Evolutionary conservation across 2,329 filamentous ascomycete species (phyloP).

Genomic region (Aureobasidium melanogenum): DNA sequence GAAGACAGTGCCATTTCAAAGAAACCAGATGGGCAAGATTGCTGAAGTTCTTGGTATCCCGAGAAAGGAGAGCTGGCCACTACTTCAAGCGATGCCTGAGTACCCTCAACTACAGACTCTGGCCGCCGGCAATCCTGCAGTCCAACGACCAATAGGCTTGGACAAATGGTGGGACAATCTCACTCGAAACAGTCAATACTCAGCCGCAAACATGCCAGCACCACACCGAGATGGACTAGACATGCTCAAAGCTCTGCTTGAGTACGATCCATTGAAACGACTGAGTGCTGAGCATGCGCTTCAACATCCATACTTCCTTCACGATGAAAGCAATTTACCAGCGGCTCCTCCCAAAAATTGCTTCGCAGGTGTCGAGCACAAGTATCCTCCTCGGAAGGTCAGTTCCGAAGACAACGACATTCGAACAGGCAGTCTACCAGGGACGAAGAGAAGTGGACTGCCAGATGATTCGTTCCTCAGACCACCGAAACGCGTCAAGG

Average conservation of each 20-base stretch:
- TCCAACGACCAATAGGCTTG: constrained; percentile 49
- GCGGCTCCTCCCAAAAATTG: constrained; percentile 59
- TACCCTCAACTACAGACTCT: constrained; percentile 41
- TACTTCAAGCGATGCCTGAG: constrained; percentile 78
- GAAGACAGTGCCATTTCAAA: constrained; percentile 93
- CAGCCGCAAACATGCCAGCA: constrained; percentile 24
- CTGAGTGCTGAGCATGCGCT: constrained; percentile 81
- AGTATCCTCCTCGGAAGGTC: constrained; percentile 84
- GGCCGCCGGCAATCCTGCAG: constrained; percentile 37
- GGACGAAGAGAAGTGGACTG: constrained; percentile 79
- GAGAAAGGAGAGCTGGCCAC: constrained; percentile 79
- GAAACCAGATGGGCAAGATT: constrained; percentile 98
- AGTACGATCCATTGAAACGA: constrained; percentile 86
- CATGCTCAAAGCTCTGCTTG: constrained; percentile 70
- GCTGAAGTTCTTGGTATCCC: constrained; percentile 92
- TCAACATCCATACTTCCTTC: constrained; percentile 78
- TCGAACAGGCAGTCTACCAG: constrained; percentile 76
- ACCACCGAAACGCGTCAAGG: constrained; percentile 47
- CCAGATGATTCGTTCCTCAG: constrained; percentile 68
- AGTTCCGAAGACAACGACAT: constrained; percentile 96
- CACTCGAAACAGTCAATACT: constrained; percentile 39
- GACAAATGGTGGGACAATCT: constrained; percentile 56
- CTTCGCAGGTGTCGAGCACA: constrained; percentile 79
- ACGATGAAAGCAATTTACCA: constrained; percentile 19
- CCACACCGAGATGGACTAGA: constrained; percentile 62